Evolutionary conservation across 2,329 filamentous ascomycete genomes (phyloP), one percentile per base, ranked within the genome.

Genomic region (Emmonsiellopsis sp.): DNA sequence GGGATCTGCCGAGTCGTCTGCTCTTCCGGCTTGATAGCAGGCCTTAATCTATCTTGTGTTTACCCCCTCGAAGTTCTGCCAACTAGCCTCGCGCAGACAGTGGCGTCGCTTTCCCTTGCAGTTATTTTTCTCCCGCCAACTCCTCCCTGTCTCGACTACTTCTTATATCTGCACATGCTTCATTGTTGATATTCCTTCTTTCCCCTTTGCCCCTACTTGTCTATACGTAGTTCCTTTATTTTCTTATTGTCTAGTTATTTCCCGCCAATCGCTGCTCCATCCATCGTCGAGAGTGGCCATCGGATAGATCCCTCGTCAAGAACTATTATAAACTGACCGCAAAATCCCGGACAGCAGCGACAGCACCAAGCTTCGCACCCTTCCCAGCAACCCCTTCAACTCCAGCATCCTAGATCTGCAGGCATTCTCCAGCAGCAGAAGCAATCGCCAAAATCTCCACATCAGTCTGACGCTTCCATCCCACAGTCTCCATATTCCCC

Each of bases 361-460:
- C 65, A 68, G 45, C 53, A 57, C 51, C 63, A 58, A 54, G 58
- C 64, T 55, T 60, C 57, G 26, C 68, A 67, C 53, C 62, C 62
- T 51, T 60, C 62, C 51, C 62, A 66, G 45, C 64, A 65, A 30
- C 64, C 63, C 48, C 57, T 61, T 51, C 65, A 67, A 42, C 60
- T 64, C 44, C 62, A 67, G 37, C 63, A 68, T 56, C 62, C 62
- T 35, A 63, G 65, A 43, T 56, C 65, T 55, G 55, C 58, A 52
- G 57, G 57, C 54, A 57, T 68, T 55, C 44, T 59, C 16, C 65
- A 66, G 16, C 61, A 62, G 20, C 62, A 64, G 43, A 68, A 65
- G 35, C 66, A 64, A 44, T 56, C 54, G 44, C 85, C 59, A 82
- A 83, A 56, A 73, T 81, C 60, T 82, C 88, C 74, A 78, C 83